These are phyloP conservation scores for Pythium phragmitis DNA, from an alignment of 352 stramenopile genomes.

Conservation along the genomic window DNA sequence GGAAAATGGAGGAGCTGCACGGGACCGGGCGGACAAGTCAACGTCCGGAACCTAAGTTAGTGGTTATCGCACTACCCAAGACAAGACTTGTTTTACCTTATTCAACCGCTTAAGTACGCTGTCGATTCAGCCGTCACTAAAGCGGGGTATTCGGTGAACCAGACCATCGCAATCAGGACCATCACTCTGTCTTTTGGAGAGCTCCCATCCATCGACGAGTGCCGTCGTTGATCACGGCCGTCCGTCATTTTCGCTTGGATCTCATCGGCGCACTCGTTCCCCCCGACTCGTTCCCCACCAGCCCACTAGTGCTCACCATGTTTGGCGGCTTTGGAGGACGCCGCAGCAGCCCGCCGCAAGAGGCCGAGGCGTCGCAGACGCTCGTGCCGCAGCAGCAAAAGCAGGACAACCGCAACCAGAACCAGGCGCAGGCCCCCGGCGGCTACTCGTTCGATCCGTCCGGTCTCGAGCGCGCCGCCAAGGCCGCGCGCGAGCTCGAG, in stretches of 20 bases:
- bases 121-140: slow-evolving; percentile 10
- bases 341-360: slow-evolving; percentile 23
- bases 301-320: slow-evolving; percentile 27
- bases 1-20: background rate
- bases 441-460: slow-evolving; percentile 95
- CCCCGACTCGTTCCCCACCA: slow-evolving; percentile 4
- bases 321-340: slow-evolving; percentile 64
- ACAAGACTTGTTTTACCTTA: background rate
- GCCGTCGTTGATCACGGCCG: background rate
- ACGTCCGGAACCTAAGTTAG: slow-evolving; percentile 3
- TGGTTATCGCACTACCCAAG: background rate
- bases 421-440: slow-evolving; percentile 28
- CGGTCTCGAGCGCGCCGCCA: slow-evolving; percentile 95
- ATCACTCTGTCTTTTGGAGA: slow-evolving; percentile 15
- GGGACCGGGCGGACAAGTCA: background rate
- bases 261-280: background rate
- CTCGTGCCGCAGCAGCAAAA: slow-evolving; percentile 28
- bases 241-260: slow-evolving; percentile 6
- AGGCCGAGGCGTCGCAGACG: slow-evolving; percentile 30
- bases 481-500: slow-evolving; percentile 97
- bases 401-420: slow-evolving; percentile 13
- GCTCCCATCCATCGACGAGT: slow-evolving; percentile 14
- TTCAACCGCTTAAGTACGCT: background rate
- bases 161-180: slow-evolving; percentile 23
- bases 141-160: background rate